Base-by-base conservation (phyloP, 257 asterid species). In the Solanum pennellii region DNA sequence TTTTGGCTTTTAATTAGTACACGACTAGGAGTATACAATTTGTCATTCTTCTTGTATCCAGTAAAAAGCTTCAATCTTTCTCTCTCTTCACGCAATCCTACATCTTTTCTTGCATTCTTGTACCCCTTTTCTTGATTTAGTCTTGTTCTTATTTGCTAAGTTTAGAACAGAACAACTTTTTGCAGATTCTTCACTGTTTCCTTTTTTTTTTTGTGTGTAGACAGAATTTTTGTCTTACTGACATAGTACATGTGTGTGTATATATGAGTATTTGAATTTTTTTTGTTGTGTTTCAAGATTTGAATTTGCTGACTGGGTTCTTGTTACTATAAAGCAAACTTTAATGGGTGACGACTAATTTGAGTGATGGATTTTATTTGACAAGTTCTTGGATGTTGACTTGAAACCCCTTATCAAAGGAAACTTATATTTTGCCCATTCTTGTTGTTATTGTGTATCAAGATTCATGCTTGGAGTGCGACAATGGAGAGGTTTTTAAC, bases 41-140 rank as follows among this genome's bases (percentile, higher is more conserved):
- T 69, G 83, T 71, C 88, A 69, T 86, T 86, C 88, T 72, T 86
- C 16, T 31, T 86, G 37, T 44, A 45, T 10, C 18, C 80, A 73
- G 16, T 16, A 35, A 76, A n/a, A n/a, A 79, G 7, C 41, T 80
- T 39, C 68, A 47, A 47, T 77, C 65, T 42, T 8, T 80, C 84
- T 79, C 65, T 79, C 68, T 80, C 66, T 27, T 47, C 90, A 87
- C 92, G 86, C 93, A 88, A 86, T 88, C 89, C 92, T 86, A 90
- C 89, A 84, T 86, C 87, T 83, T 74, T 74, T 52, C 84, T 44
- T 69, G 35, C 76, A 62, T 42, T 31, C 31, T 83, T 1, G 68
- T 87, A 27, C 73, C 41, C 88, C 44, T 27, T 44, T 49, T 75
- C 75, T 89, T 73, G 89, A 88, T 89, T 87, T 35, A 10, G 11